Base-by-base conservation (phyloP, 768 basidiomycete species). In the Boletus reticulatus region DNA sequence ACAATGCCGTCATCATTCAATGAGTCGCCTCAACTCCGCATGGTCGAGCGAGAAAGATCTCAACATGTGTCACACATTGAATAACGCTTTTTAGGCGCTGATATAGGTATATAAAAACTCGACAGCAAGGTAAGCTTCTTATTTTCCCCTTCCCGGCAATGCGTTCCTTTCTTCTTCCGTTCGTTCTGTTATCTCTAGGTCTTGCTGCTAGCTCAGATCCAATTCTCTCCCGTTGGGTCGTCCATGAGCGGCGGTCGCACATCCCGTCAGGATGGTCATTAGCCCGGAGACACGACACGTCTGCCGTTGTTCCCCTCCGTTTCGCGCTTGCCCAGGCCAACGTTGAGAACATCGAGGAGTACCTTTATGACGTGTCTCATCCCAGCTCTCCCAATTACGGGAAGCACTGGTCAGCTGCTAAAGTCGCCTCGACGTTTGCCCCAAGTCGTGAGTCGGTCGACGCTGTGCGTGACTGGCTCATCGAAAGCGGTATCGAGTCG, bases 301-400 rank as follows among this genome's bases (percentile, higher is more conserved):
- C 69, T 42, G 64, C 67, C 19, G 53, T 70, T 3, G 56, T 80
- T 27, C 80, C 79, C 12, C 65, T 81, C 36, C 78, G 78, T 44
- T 73, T 80, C 42, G 80, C 78, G 0, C 72, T 81, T 6, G 58
- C 60, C 8, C 80, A 81, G 61, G 64, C 63, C 42, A 79, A 81
- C 56, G 52, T 77, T 8, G 62, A 76, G 50, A 46, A 66, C 36
- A 57, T 81, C 14, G 77, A 79, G 20, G 71, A 75, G 49, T 62
- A 70, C 44, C 74, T 81, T 39, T 65, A 75, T 56, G 69, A 75
- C 4, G 72, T 81, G 13, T 72, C 80, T 0, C 73, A 77, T 52
- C 80, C 80, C 7, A 58, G 66, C 16, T 81, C 80, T 9, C 64
- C 71, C 16, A 72, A 64, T 51, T 81, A 79, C 44, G 80, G 79